Evolutionary conservation across 2,329 filamentous ascomycete species (phyloP), one percentile per base, ranked within the genome.

Genomic region (Fusarium kyushuense): DNA sequence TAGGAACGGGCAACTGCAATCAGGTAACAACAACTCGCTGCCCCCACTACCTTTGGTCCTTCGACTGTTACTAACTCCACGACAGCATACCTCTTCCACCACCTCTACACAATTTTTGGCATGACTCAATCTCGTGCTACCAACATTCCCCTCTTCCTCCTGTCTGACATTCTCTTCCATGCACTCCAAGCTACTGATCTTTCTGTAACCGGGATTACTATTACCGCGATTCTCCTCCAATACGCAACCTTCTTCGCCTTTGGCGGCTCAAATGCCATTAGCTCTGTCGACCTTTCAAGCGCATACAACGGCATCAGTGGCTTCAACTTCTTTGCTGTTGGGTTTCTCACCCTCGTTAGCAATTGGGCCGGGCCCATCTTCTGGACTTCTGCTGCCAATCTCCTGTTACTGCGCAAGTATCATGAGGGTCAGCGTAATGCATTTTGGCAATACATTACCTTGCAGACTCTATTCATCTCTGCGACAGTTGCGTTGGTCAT

Each of bases 291-390:
- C 75, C 86, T 99, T 21, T 96, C 93, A 8, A 97, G 91, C 76
- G 94, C 94, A 0, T 99, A 99, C 81, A 99, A 99, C 74, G 96
- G 96, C 65, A 85, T 99, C 36, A 87, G 86, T 49, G 88, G 85
- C 57, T 99, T 96, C 82, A 94, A 92, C 75, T 84, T 96, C 65
- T 67, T 89, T n/a, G 85, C 89, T 17, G 96, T 99, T 17, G 96
- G 93, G 1, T 65, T 92, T 5, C 83, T 99, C 52, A 94, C 94
- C 3, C 97, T 97, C 74, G 77, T 93, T 9, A 89, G 92, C 71
- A 99, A 99, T 77, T 99, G 95, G 94, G 90, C 93, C 0, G 96
- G 92, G 0, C 89, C 94, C 0, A 87, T 98, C 13, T 98, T 92
- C 87, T 99, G 94, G 93, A 84, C 86, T 5, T 90, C 87, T 5